A percentile compares a stretch with the other conserved stretches of the same genome.
These are phyloP conservation scores for Phytophthora vignae DNA, from an alignment of 352 stramenopile genomes.

Conservation along the genomic window DNA sequence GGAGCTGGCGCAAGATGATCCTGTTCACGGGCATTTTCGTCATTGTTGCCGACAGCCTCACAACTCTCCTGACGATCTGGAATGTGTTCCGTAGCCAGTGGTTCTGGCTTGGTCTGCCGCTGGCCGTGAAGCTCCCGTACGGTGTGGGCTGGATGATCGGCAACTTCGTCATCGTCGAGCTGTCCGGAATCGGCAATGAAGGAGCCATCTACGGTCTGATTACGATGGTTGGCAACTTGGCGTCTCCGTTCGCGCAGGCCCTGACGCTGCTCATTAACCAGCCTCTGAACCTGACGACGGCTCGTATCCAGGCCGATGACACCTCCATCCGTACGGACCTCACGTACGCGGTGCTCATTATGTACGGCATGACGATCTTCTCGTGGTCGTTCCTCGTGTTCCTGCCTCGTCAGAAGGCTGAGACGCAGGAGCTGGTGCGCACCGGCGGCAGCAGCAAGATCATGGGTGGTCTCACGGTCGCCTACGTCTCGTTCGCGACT, in stretches of 20 bases:
- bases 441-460: conserved; percentile 43
- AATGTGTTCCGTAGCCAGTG: conserved; percentile 50
- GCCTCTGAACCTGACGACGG: conserved; percentile 44
- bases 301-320: conserved; percentile 46
- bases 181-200: conserved; percentile 54
- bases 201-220: conserved; percentile 50
- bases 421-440: conserved; percentile 40
- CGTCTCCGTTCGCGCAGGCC: conserved; percentile 41
- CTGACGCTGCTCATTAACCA: conserved; percentile 42
- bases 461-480: conserved; percentile 35
- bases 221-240: conserved; percentile 50
- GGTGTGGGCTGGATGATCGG: conserved; percentile 49
- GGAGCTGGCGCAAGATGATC: conserved; percentile 50
- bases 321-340: conserved; percentile 43
- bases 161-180: conserved; percentile 50
- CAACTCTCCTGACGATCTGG: conserved; percentile 45
- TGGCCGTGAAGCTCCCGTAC: conserved; percentile 43
- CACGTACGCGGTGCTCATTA: conserved; percentile 43
- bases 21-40: conserved; percentile 38
- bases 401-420: conserved; percentile 44
- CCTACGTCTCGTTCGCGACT: conserved; percentile 38
- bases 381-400: conserved; percentile 44
- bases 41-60: conserved; percentile 39
- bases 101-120: conserved; percentile 44
- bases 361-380: conserved; percentile 45